These are phyloP conservation scores for Aspergillus hortae DNA, from an alignment of 2,329 filamentous ascomycete species.

Conservation along the genomic window DNA sequence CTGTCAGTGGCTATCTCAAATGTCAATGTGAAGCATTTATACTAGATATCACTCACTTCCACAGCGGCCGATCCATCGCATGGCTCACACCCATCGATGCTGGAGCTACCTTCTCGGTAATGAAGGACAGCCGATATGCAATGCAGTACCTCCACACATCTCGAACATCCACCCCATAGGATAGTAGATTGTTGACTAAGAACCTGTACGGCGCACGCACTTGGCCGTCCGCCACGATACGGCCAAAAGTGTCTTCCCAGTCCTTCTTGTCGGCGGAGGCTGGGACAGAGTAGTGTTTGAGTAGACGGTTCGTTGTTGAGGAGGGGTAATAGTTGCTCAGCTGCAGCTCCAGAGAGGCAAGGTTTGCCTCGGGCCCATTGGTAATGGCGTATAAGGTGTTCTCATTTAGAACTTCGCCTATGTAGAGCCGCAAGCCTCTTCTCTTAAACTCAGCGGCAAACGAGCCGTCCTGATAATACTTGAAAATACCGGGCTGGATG, in stretches of 20 bases:
- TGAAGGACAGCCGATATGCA: slow-evolving; percentile 42
- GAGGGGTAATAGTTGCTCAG: slow-evolving; percentile 45
- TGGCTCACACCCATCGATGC: slow-evolving; percentile 28
- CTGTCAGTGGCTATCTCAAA: background rate
- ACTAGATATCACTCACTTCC: slow-evolving; percentile 35
- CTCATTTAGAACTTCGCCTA: slow-evolving; percentile 45
- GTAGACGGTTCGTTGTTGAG: slow-evolving; percentile 32
- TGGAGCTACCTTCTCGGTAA: slow-evolving; percentile 38
- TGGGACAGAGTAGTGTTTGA: slow-evolving; percentile 37
- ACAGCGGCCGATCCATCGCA: slow-evolving; percentile 43
- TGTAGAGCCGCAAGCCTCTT: slow-evolving; percentile 35
- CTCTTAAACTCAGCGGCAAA: slow-evolving; percentile 39
- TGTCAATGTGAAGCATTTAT: background rate
- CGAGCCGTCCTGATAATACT: slow-evolving; percentile 34
- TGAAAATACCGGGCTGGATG: slow-evolving; percentile 36
- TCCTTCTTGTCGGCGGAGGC: slow-evolving; percentile 26
- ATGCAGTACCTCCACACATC: slow-evolving; percentile 45
- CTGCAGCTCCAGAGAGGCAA: slow-evolving; percentile 35
- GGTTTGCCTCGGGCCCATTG: slow-evolving; percentile 33
- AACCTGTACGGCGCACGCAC: slow-evolving; percentile 20
- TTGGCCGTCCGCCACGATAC: slow-evolving; percentile 29
- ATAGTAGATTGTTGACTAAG: slow-evolving; percentile 14
- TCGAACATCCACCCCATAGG: slow-evolving; percentile 29
- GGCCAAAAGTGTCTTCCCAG: slow-evolving; percentile 40
- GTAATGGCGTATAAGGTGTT: slow-evolving; percentile 44